Conservation (phyloP, 176 grass and related monocot genomes). For the Triticum monococcum region DNA sequence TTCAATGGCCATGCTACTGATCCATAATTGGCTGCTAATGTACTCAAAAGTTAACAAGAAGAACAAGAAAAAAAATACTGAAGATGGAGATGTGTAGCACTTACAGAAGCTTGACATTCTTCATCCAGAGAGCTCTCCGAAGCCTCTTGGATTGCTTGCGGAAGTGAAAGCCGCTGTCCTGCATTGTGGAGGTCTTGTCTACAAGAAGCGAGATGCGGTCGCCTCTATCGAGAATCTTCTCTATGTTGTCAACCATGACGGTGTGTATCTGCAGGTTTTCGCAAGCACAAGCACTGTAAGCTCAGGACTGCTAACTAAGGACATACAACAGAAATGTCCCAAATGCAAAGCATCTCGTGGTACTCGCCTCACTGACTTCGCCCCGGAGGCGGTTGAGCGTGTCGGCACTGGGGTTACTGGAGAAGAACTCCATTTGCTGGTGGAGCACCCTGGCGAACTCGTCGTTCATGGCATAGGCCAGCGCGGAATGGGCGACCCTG, state of each 20-base stretch:
- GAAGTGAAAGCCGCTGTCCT: constrained; percentile 87
- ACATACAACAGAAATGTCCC: background rate
- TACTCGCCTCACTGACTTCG: constrained; percentile 82
- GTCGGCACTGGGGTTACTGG: constrained; percentile 82
- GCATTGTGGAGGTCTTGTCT: constrained; percentile 96
- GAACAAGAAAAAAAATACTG: background rate
- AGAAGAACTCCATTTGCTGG: constrained; percentile 98
- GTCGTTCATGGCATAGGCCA: constrained; percentile 96
- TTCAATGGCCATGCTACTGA: background rate
- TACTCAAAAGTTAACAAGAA: background rate
- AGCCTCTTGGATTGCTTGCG: constrained; percentile 88
- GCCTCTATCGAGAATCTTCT: constrained; percentile 93
- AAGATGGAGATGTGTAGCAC: background rate
- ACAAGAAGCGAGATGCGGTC: constrained; percentile 91
- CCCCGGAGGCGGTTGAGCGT: constrained; percentile 76
- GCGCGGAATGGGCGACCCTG: constrained; percentile 54
- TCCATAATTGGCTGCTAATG: background rate
- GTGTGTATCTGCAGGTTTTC: constrained; percentile 73
- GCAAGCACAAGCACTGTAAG: background rate
- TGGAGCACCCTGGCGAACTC: constrained; percentile 95
- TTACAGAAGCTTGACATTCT: constrained; percentile 96
- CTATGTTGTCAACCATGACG: constrained; percentile 96
- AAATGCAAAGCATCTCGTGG: background rate
- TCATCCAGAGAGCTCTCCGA: constrained; percentile 83
- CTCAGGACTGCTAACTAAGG: background rate